Conservation (phyloP, 306 rosid species). For the Castanea mollissima region DNA sequence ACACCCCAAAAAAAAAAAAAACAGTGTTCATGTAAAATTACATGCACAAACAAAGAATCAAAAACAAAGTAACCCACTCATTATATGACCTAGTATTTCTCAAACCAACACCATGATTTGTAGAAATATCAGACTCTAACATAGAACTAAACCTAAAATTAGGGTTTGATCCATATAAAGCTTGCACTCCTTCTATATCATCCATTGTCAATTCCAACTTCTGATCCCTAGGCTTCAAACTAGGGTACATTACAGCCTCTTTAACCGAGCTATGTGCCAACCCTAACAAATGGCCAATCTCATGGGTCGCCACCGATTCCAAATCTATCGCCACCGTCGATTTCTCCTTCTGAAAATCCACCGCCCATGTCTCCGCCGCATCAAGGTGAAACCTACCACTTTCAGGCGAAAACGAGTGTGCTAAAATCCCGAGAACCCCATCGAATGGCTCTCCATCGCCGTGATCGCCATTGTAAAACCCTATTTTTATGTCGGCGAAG, state of each 20-base stretch:
- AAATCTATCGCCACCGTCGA: constrained; percentile 71
- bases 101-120: constrained; percentile 32
- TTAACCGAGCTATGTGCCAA: constrained; percentile 63
- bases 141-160: constrained; percentile 41
- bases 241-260: constrained; percentile 82
- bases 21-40: not conserved
- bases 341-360: constrained; percentile 40
- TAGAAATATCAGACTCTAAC: constrained; percentile 53
- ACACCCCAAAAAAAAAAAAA: not conserved
- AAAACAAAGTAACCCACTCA: not conserved
- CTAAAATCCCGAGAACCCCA: constrained; percentile 74
- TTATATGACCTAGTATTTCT: constrained; percentile 12
- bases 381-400: constrained; percentile 81
- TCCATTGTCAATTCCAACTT: constrained; percentile 59
- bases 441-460: constrained; percentile 86
- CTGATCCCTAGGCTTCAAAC: constrained; percentile 64
- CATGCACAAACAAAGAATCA: constrained; percentile 15
- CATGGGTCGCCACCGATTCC: constrained; percentile 84
- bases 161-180: constrained; percentile 78
- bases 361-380: constrained; percentile 83
- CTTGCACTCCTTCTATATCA: constrained; percentile 72
- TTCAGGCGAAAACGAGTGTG: constrained; percentile 81
- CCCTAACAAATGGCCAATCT: constrained; percentile 87
- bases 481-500: constrained; percentile 59
- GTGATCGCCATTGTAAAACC: constrained; percentile 72